Evolutionary conservation across 179 eudicot genomes (phyloP).

Genomic region (Camellia oleifera): DNA sequence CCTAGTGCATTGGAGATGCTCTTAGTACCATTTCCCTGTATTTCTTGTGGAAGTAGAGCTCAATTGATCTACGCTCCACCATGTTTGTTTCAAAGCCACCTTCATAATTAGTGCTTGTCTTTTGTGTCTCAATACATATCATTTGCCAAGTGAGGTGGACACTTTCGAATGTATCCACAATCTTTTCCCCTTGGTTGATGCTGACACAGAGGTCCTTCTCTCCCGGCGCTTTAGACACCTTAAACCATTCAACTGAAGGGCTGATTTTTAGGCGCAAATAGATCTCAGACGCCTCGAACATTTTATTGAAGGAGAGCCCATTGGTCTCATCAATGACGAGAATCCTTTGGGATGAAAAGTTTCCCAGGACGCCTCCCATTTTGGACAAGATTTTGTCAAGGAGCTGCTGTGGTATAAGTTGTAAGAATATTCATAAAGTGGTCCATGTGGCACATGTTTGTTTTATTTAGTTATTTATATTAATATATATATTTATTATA

Average conservation of each 20-base stretch:
- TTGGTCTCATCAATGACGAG: too few species aligned
- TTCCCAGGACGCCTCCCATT: too few species aligned
- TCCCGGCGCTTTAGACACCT: slow-evolving; percentile 24
- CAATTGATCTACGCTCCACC: slow-evolving; percentile 17
- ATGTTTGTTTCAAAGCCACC: too few species aligned
- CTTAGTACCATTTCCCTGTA: slow-evolving; percentile 7
- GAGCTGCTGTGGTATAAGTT: too few species aligned
- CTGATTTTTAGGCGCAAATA: slow-evolving; percentile 31
- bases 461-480: too few species aligned
- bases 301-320: slow-evolving; percentile 21
- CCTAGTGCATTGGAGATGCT: too few species aligned
- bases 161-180: slow-evolving; percentile 29
- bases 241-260: slow-evolving; percentile 27
- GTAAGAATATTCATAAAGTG: too few species aligned
- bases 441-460: too few species aligned
- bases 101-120: background rate
- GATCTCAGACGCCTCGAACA: slow-evolving; percentile 33
- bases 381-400: too few species aligned
- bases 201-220: slow-evolving; percentile 25
- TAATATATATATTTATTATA: too few species aligned
- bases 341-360: too few species aligned
- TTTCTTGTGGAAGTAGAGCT: slow-evolving; percentile 31
- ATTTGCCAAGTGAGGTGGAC: slow-evolving; percentile 34
- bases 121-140: slow-evolving; percentile 14
- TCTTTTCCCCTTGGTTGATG: slow-evolving; percentile 33